Percentiles rank a stretch among this genome's conserved stretches.
These are phyloP conservation scores for Eimeria sp. DNA, from an alignment of 169 alveolate species.

Conservation along the genomic window DNA sequence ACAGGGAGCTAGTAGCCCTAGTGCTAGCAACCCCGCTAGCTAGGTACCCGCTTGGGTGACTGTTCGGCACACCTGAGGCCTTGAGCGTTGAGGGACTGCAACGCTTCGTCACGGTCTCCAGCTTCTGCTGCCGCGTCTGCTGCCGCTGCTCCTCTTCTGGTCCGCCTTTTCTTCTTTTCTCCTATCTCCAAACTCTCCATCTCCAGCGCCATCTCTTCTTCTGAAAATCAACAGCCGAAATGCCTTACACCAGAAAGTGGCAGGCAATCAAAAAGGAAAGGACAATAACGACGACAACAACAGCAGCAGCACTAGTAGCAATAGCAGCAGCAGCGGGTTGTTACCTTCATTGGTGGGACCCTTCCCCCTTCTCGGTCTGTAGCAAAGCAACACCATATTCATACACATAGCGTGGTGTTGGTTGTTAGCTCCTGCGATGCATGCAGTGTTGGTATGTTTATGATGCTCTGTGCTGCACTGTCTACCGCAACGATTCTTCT, in stretches of 20 bases:
- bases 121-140: background rate
- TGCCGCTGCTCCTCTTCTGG: constrained; percentile 18
- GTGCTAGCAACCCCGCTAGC: background rate
- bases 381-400: background rate
- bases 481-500: no score
- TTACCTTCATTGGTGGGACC: background rate
- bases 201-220: constrained; percentile 9
- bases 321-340: background rate
- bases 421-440: no score
- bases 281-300: background rate
- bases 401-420: no score
- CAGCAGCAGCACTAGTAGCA: background rate
- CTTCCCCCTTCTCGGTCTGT: constrained; percentile 35
- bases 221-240: constrained; percentile 39
- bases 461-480: no score
- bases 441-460: no score
- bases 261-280: background rate
- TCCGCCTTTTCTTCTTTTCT: constrained; percentile 10
- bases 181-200: constrained; percentile 9
- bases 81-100: background rate
- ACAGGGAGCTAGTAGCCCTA: background rate
- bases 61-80: constrained; percentile 34
- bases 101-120: background rate
- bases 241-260: background rate
- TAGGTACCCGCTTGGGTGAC: background rate